Base-by-base conservation (phyloP, 2,329 filamentous ascomycete genomes). In the Fusarium virguliforme region DNA sequence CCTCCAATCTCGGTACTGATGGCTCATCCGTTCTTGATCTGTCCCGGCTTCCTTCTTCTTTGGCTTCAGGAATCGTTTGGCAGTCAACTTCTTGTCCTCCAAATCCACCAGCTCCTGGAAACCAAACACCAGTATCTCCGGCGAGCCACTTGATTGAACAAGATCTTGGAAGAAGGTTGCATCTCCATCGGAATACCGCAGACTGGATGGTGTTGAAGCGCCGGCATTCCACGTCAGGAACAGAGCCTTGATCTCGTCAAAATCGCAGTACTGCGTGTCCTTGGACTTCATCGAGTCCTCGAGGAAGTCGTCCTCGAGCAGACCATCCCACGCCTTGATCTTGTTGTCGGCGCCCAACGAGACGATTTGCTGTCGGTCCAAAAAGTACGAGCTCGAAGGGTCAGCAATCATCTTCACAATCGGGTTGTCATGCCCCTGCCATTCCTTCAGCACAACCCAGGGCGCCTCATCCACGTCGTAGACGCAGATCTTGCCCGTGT, bases 91-190 rank as follows among this genome's bases (percentile, higher is more conserved):
- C 83, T 98, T 98, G 82, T 99, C 94, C 80, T 99, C 96, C 8
- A 99, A 85, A 77, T 99, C 96, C 4, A 99, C 96, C n/a, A 99
- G 87, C 81, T 99, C 96, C 80, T 99, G 96, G 80, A 99, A 99
- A 1, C 95, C 95, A 84, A 99, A 99, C 1, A 98, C 89, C 3
- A 98, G 83, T 55, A 99, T 94, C 74, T 98, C 96, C 0, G 96
- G 94, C 8, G 92, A 90, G 40, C 91, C 88, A 68, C 92, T 91
- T n/a, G 88, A 89, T 70, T 91, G 88, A 28, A 99, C 85, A 15
- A 97, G 87, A 63, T 95, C 90, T 71, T 90, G 90, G 76, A 98
- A 92, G 79, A 98, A 98, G 46, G 87, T 86, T 10, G 89, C 88
- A 75, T 97, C 94, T 59, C 88, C 83, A 32, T 89, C 87, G 2